Conservation (phyloP, 129 eudicot genomes). For the Gnaphalium uliginosum region DNA sequence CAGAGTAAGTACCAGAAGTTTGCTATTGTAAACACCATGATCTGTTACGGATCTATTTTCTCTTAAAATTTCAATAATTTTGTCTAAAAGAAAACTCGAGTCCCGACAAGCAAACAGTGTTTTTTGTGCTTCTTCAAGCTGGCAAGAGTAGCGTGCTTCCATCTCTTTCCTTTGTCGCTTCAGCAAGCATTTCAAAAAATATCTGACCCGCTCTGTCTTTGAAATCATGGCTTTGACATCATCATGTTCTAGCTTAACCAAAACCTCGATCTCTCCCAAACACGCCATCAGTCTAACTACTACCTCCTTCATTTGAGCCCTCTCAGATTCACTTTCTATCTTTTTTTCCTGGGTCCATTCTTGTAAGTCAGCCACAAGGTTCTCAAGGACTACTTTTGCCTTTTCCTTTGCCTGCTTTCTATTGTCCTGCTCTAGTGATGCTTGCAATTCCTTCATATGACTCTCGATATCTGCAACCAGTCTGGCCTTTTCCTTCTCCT, state of each 20-base stretch:
- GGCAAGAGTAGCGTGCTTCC: background rate
- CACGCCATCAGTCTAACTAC: background rate
- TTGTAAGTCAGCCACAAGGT: background rate
- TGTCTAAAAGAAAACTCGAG: too few species aligned
- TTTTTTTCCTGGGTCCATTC: background rate
- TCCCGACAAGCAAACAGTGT: background rate
- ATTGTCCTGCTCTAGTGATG: background rate
- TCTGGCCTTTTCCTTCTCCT: background rate
- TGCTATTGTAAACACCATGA: background rate
- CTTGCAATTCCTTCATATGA: constrained; percentile 11
- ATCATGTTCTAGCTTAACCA: background rate
- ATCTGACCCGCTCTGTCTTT: background rate
- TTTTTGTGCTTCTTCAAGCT: constrained; percentile 3
- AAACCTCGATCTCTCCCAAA: constrained; percentile 4
- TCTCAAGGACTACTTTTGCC: background rate
- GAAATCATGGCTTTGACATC: background rate
- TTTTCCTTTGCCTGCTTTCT: background rate
- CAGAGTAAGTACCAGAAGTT: background rate
- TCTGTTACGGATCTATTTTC: background rate
- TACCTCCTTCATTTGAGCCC: background rate
- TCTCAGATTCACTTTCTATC: background rate
- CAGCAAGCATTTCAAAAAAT: background rate
- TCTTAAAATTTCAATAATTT: background rate
- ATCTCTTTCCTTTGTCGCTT: constrained; percentile 3
- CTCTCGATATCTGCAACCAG: background rate